Percentiles rank a stretch among this genome's conserved stretches.
These are phyloP conservation scores for Volvox reticuliferus DNA, from an alignment of 139 green algal species.

Conservation along the genomic window DNA sequence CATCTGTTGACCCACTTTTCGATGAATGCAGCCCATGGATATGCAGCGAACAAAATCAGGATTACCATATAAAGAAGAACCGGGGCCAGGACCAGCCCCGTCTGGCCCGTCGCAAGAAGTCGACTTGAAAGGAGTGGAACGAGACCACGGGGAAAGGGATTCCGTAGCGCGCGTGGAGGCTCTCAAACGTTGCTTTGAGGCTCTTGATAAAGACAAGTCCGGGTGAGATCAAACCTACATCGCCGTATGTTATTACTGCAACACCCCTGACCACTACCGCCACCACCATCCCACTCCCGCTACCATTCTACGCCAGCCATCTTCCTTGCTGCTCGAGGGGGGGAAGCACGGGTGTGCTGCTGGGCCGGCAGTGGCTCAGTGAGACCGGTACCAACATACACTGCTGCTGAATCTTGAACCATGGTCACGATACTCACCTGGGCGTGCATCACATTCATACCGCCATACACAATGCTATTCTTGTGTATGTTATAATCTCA, in stretches of 20 bases:
- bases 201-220: constrained; percentile 38
- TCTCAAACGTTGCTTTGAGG: constrained; percentile 9
- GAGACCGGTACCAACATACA: too few relatives aligned
- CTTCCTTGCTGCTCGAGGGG: too few relatives aligned
- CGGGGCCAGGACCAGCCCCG: neutral
- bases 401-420: too few relatives aligned
- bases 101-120: neutral
- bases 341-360: too few relatives aligned
- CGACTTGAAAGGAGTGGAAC: neutral
- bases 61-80: neutral
- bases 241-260: neutral
- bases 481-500: too few relatives aligned
- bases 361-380: too few relatives aligned
- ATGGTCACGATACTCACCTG: too few relatives aligned
- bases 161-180: neutral
- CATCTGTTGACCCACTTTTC: neutral
- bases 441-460: too few relatives aligned
- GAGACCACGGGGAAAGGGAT: constrained; percentile 1
- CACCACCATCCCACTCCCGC: neutral
- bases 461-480: too few relatives aligned
- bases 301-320: neutral
- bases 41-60: constrained; percentile 10
- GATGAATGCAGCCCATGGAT: neutral
- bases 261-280: neutral
- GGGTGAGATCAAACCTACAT: neutral